Evolutionary conservation across 108 stramenopile genomes (phyloP).

Genomic region (Cyclotella atomus): DNA sequence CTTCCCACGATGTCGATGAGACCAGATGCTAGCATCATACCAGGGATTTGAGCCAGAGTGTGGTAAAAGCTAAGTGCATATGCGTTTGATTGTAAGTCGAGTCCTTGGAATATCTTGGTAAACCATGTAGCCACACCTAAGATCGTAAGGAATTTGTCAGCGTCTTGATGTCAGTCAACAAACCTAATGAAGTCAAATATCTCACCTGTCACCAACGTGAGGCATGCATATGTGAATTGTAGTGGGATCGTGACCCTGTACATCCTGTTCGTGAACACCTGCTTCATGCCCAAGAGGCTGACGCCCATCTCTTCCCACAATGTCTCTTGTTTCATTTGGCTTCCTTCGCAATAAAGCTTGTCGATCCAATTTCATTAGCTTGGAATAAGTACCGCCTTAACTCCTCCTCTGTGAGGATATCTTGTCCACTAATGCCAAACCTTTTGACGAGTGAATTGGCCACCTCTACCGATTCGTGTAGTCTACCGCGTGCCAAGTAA

Average conservation of each 20-base stretch:
- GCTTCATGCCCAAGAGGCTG: constrained; percentile 17
- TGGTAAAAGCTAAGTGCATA: constrained; percentile 38
- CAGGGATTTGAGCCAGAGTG: constrained; percentile 48
- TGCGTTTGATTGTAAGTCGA: constrained; percentile 19
- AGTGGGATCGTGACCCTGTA: constrained; percentile 38
- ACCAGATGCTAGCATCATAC: constrained; percentile 32
- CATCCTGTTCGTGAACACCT: constrained; percentile 37
- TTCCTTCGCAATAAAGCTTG: constrained; percentile 23
- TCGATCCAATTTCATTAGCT: constrained; percentile 17
- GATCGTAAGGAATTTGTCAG: no score
- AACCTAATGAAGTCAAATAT: not conserved
- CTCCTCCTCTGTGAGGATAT: constrained; percentile 34
- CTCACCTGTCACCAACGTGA: constrained; percentile 31
- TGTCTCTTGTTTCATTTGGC: not conserved
- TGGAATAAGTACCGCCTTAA: constrained; percentile 25
- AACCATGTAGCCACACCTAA: constrained; percentile 41
- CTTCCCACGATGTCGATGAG: constrained; percentile 46
- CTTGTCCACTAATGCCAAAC: constrained; percentile 15
- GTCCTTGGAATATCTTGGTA: constrained; percentile 45
- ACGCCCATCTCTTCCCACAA: constrained; percentile 17
- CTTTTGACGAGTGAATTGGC: constrained; percentile 29
- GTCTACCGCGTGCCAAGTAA: constrained; percentile 29
- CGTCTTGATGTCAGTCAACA: no score
- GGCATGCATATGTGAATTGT: constrained; percentile 36
- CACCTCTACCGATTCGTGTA: constrained; percentile 30